These are phyloP conservation scores for Exutisphaerella laricina DNA, from an alignment of 2,329 filamentous ascomycete species.

Conservation along the genomic window DNA sequence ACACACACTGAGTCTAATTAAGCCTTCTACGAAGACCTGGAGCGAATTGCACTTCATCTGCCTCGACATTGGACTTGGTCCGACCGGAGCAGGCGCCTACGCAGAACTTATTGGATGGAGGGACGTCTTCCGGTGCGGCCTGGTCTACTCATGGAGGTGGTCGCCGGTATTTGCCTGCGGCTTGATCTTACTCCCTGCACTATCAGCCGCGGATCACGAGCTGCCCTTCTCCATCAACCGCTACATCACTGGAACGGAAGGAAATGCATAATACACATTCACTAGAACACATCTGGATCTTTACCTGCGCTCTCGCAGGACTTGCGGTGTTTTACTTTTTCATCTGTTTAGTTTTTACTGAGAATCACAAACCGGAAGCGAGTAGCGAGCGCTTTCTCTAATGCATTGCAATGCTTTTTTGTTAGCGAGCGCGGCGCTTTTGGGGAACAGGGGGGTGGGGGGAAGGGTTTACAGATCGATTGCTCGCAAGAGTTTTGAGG, in stretches of 20 bases:
- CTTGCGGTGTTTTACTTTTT: slow-evolving; percentile 2
- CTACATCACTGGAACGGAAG: slow-evolving; percentile 39
- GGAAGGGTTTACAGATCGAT: not conserved
- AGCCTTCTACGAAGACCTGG: slow-evolving; percentile 29
- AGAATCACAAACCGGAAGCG: not conserved
- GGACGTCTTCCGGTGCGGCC: slow-evolving; percentile 64
- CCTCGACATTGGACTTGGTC: slow-evolving; percentile 51
- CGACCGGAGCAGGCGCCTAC: slow-evolving; percentile 47
- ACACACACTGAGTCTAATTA: slow-evolving; percentile 43
- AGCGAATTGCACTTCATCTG: slow-evolving; percentile 46
- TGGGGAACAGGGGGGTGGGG: too few relatives aligned
- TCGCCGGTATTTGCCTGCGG: too few relatives aligned
- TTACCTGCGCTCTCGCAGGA: slow-evolving; percentile 1
- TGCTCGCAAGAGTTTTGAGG: not conserved
- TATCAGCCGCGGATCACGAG: slow-evolving; percentile 40
- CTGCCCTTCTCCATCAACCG: slow-evolving; percentile 5
- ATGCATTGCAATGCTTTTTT: not conserved
- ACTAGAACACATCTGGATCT: slow-evolving; percentile 4
- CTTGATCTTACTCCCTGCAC: slow-evolving; percentile 49
- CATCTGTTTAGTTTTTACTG: slow-evolving; percentile 5
- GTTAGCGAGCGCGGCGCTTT: not conserved
- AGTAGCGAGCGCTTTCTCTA: not conserved
- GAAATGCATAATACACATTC: slow-evolving; percentile 32
- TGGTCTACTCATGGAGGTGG: too few relatives aligned
- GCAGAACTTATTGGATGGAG: slow-evolving; percentile 50